Base-by-base conservation (phyloP, 176 grass and related monocot species). In the Carex pumila region DNA sequence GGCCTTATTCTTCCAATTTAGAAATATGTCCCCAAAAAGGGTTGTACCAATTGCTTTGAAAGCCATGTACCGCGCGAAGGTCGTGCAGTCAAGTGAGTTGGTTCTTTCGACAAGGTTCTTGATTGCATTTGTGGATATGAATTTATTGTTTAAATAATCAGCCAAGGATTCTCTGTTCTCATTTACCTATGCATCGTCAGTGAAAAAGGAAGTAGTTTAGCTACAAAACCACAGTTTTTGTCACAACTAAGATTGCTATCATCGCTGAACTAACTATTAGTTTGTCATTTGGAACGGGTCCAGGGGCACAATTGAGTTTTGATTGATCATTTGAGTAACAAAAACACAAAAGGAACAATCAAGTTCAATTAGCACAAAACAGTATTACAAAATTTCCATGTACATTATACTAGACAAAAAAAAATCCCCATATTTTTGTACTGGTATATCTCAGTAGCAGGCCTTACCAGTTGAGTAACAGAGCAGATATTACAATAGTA, bases 21-120 rank as follows among this genome's bases (percentile, higher is more conserved):
- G 86, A 52, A 94, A 96, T 81, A 81, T 84, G 70, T 99, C 91
- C 18, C 93, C 97, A 79, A 99, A 92, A 79, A 99, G 76, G 56
- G 88, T 84, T 17, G 83, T 83, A 19, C 97, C 90, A 50, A 99
- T 90, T 34, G 89, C 88, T 70, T 94, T 89, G 89, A 99, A 96
- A 62, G 93, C 81, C 81, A 94, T 87, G 36, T 88, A 90, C 79
- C 80, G 88, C 63, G 93, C 91, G 37, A 96, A 85, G 71, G 65
- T 82, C 87, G 80, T 89, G 49, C 88, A 87, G 80, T 99, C 89
- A 21, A 92, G 61, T 85, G 81, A 77, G 41, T 87, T 57, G 4
- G 89, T 62, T 87, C 85, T 89, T 79, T 67, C 68, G 19, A 99
- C 79, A 70, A 91, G 52, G 68, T 18, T 69, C 58, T 91, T 39